Evolutionary conservation across 1,139 yeast species (phyloP), one percentile per base, ranked within the genome.

Genomic region (Saccharomyces hybrid): DNA sequence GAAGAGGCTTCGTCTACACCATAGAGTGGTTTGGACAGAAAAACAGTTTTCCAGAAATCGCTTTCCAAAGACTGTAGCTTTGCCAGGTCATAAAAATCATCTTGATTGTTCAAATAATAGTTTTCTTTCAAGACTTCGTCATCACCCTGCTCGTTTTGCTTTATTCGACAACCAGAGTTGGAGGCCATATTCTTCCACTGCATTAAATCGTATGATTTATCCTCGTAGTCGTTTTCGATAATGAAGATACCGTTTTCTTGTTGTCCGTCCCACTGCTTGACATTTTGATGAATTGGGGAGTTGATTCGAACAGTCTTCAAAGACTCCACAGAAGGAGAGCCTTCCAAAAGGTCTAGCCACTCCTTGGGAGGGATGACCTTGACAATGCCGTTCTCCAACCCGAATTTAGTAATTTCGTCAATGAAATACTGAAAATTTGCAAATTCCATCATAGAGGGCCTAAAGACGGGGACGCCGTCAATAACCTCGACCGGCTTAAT

Each of bases 361-460:
- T 85, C 84, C 31, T 66, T 57, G 0, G 96, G 96, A 0, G 96
- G 95, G 1, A 87, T 74, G 9, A 88, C 79, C 66, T 88, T 88
- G 48, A 83, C 88, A 41, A 88, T 84, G 1, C 96, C 96, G 3
- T 86, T 75, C 55, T 76, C 69, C 93, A 87, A 86, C 1, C 96
- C 96, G 63, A 80, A 83, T 53, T 71, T 69, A 65, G 87, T 84
- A 54, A 87, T 82, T 48, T 80, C 76, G 61, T 79, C 77, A 66
- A 87, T 82, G 71, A 80, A 88, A 51, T 70, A 67, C 59, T 85
- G 80, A 64, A 88, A 88, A 64, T 87, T 88, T 38, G 69, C 64
- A 64, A 88, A 88, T 61, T 86, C 79, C 1, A 73, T 79, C 77
- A 76, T 75, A 0, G 82, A 73, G 14, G 86, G 86, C 57, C 71